phyloP scores from a whole-genome alignment of 805 yeast species.

The Danielia reshetovae region DNA sequence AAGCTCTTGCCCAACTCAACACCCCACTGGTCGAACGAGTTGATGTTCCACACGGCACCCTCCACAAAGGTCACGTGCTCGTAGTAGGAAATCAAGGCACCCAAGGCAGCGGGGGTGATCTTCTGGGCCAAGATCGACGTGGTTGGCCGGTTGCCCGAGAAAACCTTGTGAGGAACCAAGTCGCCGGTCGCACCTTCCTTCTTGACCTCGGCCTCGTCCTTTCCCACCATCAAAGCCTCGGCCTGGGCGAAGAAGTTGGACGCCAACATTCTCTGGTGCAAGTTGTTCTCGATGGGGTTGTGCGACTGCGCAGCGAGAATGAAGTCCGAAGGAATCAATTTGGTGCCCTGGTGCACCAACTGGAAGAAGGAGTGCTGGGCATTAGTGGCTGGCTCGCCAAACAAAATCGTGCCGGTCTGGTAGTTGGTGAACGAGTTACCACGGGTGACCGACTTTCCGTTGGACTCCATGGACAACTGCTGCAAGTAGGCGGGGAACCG shows the following conservation, averaged over 20 bases:
- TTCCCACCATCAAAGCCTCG: conserved; percentile 96
- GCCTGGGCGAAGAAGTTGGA: conserved; percentile 98
- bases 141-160: conserved; percentile 98
- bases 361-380: conserved; percentile 99
- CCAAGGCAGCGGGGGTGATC: conserved; percentile 94
- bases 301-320: conserved; percentile 96
- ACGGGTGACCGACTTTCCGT: conserved; percentile 96
- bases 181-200: conserved; percentile 86
- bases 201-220: conserved; percentile 76
- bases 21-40: conserved; percentile 99
- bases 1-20: conserved; percentile 97
- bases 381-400: conserved; percentile 98
- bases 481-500: conserved; percentile 99
- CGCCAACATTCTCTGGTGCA: conserved; percentile 98
- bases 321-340: conserved; percentile 95
- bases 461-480: conserved; percentile 98
- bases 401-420: conserved; percentile 92
- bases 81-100: conserved; percentile 95
- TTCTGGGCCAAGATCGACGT: conserved; percentile 94
- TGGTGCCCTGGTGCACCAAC: conserved; percentile 98
- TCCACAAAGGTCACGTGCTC: conserved; percentile 96
- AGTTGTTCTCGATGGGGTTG: conserved; percentile 91
- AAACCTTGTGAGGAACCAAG: conserved; percentile 91
- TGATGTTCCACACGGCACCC: conserved; percentile 99
- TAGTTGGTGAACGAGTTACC: conserved; percentile 87